Conservation (phyloP, 2,329 filamentous ascomycete genomes). For the Pseudogymnoascus sp. region DNA sequence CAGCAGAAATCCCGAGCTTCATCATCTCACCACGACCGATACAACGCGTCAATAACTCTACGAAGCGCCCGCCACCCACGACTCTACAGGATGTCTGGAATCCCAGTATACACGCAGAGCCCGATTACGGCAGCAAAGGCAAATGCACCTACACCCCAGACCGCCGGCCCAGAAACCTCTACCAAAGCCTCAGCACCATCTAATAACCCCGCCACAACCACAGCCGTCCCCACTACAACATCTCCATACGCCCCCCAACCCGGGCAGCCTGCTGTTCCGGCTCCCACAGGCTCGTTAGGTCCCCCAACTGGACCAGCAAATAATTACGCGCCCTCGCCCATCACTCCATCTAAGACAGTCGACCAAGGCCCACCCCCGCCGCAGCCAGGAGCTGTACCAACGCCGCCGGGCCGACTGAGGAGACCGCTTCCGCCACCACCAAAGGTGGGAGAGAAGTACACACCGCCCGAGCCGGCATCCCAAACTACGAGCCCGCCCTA, state of each 20-base stretch:
- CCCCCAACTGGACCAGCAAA: constrained; percentile 22
- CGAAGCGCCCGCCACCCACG: background rate
- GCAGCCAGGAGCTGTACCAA: constrained; percentile 51
- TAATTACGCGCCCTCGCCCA: constrained; percentile 32
- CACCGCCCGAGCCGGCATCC: constrained; percentile 31
- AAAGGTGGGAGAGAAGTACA: constrained; percentile 41
- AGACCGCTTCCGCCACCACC: constrained; percentile 44
- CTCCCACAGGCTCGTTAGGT: constrained; percentile 20
- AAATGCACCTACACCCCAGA: constrained; percentile 42
- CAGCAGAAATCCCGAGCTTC: background rate
- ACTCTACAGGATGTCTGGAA: constrained; percentile 47
- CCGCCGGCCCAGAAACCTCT: constrained; percentile 26
- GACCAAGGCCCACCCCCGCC: constrained; percentile 43
- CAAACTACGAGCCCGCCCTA: constrained; percentile 29
- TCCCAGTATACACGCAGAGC: constrained; percentile 52
- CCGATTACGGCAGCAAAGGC: constrained; percentile 54
- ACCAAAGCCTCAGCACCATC: constrained; percentile 19
- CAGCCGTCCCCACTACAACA: constrained; percentile 27
- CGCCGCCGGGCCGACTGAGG: constrained; percentile 31
- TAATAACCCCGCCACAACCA: constrained; percentile 21
- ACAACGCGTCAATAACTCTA: background rate
- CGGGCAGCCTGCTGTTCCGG: constrained; percentile 42
- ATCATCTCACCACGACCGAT: background rate
- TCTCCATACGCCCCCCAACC: constrained; percentile 37
- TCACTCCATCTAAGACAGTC: constrained; percentile 38